Evolutionary conservation across 2,329 filamentous ascomycete species (phyloP).

Genomic region (Rhynchosporium secalis): DNA sequence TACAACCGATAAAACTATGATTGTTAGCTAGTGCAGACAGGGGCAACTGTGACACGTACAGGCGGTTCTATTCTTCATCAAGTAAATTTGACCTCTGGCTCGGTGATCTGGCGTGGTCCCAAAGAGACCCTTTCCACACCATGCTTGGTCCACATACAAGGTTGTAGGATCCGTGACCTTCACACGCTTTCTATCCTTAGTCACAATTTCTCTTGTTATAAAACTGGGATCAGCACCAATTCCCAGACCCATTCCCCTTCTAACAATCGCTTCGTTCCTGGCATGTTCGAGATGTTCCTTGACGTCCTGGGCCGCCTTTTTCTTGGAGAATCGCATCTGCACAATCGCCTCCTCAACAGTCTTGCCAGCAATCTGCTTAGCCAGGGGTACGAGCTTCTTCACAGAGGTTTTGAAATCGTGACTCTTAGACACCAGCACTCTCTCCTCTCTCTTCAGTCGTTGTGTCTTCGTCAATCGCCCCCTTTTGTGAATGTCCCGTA

Average conservation of each 20-base stretch:
- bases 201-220: conserved; percentile 60
- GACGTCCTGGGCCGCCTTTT: conserved; percentile 84
- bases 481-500: conserved; percentile 68
- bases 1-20: conserved; percentile 69
- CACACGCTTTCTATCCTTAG: conserved; percentile 73
- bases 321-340: conserved; percentile 95
- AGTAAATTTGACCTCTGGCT: conserved; percentile 70
- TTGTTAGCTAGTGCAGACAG: neutral
- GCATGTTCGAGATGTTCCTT: conserved; percentile 77
- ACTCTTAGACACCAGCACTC: conserved; percentile 59
- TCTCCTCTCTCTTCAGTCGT: conserved; percentile 65
- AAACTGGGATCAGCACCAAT: conserved; percentile 37
- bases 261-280: conserved; percentile 75
- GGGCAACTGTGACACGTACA: conserved; percentile 53
- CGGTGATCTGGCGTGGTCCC: conserved; percentile 64
- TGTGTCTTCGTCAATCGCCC: conserved; percentile 67
- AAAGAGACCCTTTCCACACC: conserved; percentile 77
- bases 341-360: conserved; percentile 88
- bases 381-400: conserved; percentile 88
- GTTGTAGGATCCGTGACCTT: conserved; percentile 71
- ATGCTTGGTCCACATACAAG: conserved; percentile 89
- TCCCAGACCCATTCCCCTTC: conserved; percentile 79
- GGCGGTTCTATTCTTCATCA: conserved; percentile 70
- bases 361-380: conserved; percentile 89
- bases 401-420: conserved; percentile 77